phyloP scores from a whole-genome alignment of 306 rosid genomes.

The Hylodesmum podocarpum region DNA sequence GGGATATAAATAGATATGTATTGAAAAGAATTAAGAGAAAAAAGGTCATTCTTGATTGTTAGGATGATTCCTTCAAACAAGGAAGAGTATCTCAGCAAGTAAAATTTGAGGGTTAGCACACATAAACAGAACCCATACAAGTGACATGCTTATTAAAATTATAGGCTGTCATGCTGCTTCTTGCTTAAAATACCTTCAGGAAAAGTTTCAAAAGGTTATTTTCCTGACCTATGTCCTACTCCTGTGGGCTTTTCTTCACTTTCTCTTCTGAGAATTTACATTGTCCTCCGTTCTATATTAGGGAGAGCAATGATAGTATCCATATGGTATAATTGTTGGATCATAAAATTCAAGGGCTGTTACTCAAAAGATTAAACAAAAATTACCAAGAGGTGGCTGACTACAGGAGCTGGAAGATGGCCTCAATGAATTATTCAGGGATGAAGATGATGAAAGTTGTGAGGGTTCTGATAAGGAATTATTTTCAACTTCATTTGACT shows the following conservation, averaged over 20 bases:
- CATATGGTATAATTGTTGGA: background rate
- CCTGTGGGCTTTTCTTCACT: background rate
- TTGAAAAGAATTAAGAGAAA: background rate
- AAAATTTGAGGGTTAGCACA: slow-evolving; percentile 1
- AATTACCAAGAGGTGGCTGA: slow-evolving; percentile 40
- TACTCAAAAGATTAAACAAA: slow-evolving; percentile 20
- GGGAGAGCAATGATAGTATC: background rate
- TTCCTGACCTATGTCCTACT: slow-evolving; percentile 10
- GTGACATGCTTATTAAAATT: background rate
- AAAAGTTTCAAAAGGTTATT: background rate
- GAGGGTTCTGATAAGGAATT: slow-evolving; percentile 27
- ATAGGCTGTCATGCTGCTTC: slow-evolving; percentile 15
- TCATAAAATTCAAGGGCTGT: background rate
- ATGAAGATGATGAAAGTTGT: slow-evolving; percentile 28
- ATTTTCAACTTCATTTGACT: slow-evolving; percentile 40
- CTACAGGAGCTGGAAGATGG: slow-evolving; percentile 39
- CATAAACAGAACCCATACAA: slow-evolving; percentile 20
- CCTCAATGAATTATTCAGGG: slow-evolving; percentile 38
- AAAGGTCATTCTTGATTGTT: background rate
- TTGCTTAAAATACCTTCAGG: slow-evolving; percentile 5
- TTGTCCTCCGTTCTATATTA: background rate
- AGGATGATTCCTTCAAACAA: background rate
- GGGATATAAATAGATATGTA: background rate
- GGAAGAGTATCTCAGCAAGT: background rate
- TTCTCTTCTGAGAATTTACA: background rate